Conservation (phyloP, 2,329 filamentous ascomycete genomes). For the Fusarium albosuccineum region DNA sequence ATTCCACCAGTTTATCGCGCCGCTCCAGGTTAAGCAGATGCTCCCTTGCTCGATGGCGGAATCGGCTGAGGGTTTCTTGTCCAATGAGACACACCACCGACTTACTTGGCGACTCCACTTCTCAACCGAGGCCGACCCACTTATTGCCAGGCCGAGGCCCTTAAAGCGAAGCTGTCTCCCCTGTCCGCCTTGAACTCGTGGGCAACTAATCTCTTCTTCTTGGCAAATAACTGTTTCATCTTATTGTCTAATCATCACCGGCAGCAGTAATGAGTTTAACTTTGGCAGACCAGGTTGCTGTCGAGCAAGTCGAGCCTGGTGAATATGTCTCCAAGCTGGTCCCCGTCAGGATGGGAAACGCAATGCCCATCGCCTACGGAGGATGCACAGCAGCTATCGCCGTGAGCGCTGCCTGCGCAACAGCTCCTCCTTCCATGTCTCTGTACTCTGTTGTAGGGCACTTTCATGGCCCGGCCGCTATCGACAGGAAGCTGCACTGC, state of each 20-base stretch:
- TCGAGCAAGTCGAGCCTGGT: constrained; percentile 37
- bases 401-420: constrained; percentile 56
- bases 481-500: constrained; percentile 53
- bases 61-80: too few species aligned
- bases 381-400: constrained; percentile 59
- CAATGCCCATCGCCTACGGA: constrained; percentile 57
- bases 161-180: background rate
- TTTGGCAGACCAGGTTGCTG: constrained; percentile 38
- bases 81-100: too few species aligned
- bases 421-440: constrained; percentile 53
- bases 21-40: too few species aligned
- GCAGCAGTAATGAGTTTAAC: constrained; percentile 15
- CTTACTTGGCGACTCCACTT: background rate
- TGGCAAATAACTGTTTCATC: background rate
- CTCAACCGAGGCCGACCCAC: constrained; percentile 2
- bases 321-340: constrained; percentile 45
- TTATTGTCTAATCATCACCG: background rate
- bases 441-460: constrained; percentile 62
- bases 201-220: background rate
- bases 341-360: constrained; percentile 51
- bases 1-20: too few species aligned
- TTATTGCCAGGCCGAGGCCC: background rate
- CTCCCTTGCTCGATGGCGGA: too few species aligned
- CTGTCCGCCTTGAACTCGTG: too few species aligned
- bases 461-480: constrained; percentile 60